Evolutionary conservation across 352 stramenopile genomes (phyloP).

Genomic region (Ophiocytium majus): DNA sequence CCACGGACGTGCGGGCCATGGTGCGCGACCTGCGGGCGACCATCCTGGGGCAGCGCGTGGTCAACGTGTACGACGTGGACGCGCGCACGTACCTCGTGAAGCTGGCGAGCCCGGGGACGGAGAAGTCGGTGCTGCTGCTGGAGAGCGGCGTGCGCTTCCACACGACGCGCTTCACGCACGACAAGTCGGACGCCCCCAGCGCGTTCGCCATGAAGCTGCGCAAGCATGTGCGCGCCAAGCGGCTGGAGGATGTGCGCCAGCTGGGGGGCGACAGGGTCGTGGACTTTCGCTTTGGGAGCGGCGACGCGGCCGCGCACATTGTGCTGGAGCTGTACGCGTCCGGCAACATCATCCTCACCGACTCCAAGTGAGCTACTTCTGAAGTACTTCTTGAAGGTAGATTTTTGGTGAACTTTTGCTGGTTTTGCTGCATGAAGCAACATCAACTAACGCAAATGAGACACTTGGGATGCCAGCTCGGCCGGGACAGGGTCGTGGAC

Average conservation of each 20-base stretch:
- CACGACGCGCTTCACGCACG: constrained; percentile 67
- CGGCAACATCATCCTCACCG: constrained; percentile 92
- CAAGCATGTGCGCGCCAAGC: constrained; percentile 90
- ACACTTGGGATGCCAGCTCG: too few relatives aligned
- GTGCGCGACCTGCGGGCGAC: constrained; percentile 56
- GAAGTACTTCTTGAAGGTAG: not conserved
- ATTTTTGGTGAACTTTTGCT: too few relatives aligned
- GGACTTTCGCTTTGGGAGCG: constrained; percentile 89
- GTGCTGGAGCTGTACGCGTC: constrained; percentile 95
- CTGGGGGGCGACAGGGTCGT: constrained; percentile 89
- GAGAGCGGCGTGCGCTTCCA: constrained; percentile 95
- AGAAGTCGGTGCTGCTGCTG: constrained; percentile 89
- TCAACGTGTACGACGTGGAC: constrained; percentile 93
- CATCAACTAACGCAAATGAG: too few relatives aligned
- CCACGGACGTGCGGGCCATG: constrained; percentile 60
- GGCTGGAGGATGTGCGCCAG: constrained; percentile 84
- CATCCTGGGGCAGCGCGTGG: constrained; percentile 79
- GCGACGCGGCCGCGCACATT: constrained; percentile 79
- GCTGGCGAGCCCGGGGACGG: constrained; percentile 76
- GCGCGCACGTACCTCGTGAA: constrained; percentile 84
- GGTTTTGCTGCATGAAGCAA: too few relatives aligned
- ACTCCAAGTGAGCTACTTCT: constrained; percentile 59
- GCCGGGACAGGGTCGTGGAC: constrained; percentile 90
- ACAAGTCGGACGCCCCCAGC: constrained; percentile 73
- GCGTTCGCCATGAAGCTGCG: constrained; percentile 96